phyloP scores from a whole-genome alignment of 257 asterid species.

The Penstemon newberryi region DNA sequence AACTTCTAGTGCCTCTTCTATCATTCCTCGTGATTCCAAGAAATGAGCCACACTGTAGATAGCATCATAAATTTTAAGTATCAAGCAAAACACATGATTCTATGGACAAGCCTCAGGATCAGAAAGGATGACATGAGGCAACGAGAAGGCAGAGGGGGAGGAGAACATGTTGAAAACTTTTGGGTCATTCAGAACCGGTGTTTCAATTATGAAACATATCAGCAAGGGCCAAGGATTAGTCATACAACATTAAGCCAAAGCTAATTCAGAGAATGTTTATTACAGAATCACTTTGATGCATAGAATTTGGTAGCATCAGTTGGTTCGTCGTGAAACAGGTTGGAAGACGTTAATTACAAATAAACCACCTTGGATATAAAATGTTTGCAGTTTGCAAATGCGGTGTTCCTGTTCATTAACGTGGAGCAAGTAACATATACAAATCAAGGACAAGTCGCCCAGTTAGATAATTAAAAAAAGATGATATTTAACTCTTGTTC shows the following conservation, averaged over 20 bases:
- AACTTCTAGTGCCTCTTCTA: constrained; percentile 85
- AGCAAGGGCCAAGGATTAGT: constrained; percentile 2
- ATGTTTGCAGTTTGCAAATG: neutral
- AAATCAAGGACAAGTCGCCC: constrained; percentile 21
- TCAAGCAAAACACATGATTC: constrained; percentile 18
- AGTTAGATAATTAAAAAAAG: constrained; percentile 2
- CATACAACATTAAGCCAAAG: constrained; percentile 2
- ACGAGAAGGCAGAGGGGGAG: neutral
- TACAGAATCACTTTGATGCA: constrained; percentile 1
- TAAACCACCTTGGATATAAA: neutral
- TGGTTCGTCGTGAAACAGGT: constrained; percentile 10
- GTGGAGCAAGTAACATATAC: constrained; percentile 12
- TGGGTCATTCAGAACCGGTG: neutral
- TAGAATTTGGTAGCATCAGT: constrained; percentile 10
- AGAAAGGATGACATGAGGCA: constrained; percentile 16
- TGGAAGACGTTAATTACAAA: constrained; percentile 4
- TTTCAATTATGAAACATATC: constrained; percentile 6
- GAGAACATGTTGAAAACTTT: constrained; percentile 1
- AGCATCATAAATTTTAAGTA: neutral
- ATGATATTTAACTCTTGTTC: constrained; percentile 6
- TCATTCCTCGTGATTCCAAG: constrained; percentile 97
- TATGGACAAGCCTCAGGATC: constrained; percentile 21
- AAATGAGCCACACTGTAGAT: constrained; percentile 78
- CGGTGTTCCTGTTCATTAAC: constrained; percentile 8
- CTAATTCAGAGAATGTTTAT: neutral